Evolutionary conservation across 495 filamentous ascomycete genomes (phyloP).

Genomic region (Rusavskia elegans): DNA sequence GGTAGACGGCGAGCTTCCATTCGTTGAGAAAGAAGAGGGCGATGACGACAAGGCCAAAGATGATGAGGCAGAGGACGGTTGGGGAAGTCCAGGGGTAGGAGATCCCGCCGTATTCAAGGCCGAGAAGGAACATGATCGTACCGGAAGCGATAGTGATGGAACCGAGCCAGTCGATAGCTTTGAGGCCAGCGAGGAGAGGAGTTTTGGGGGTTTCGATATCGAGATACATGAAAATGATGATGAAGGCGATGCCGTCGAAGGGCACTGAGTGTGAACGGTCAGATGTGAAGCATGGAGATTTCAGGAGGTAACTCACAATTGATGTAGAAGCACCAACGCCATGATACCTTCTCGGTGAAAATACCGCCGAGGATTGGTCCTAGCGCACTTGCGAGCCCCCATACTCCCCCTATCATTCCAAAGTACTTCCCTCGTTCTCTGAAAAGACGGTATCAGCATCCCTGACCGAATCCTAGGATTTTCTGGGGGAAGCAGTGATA

Average conservation of each 20-base stretch:
- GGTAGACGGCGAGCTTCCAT: constrained; percentile 48
- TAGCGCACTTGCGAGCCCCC: constrained; percentile 57
- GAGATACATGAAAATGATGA: constrained; percentile 47
- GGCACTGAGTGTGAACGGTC: constrained; percentile 27
- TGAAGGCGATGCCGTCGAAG: constrained; percentile 42
- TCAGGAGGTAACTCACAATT: constrained; percentile 30
- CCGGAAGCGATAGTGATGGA: constrained; percentile 43
- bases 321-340: constrained; percentile 52
- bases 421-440: constrained; percentile 49
- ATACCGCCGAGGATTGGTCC: constrained; percentile 65
- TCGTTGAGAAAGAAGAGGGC: constrained; percentile 48
- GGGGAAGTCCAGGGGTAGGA: constrained; percentile 48
- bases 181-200: constrained; percentile 45
- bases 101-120: constrained; percentile 53
- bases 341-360: constrained; percentile 47
- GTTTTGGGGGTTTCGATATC: constrained; percentile 58
- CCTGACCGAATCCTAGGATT: background rate
- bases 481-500: background rate
- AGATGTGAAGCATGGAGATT: background rate
- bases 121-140: constrained; percentile 56
- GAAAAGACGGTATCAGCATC: background rate
- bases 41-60: constrained; percentile 45
- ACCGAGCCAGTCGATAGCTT: constrained; percentile 57
- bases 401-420: constrained; percentile 49
- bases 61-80: constrained; percentile 51